Evolutionary conservation across 345 rosid species (phyloP), one percentile per base, ranked within the genome.

Genomic region (Sisymbrium altissimum): DNA sequence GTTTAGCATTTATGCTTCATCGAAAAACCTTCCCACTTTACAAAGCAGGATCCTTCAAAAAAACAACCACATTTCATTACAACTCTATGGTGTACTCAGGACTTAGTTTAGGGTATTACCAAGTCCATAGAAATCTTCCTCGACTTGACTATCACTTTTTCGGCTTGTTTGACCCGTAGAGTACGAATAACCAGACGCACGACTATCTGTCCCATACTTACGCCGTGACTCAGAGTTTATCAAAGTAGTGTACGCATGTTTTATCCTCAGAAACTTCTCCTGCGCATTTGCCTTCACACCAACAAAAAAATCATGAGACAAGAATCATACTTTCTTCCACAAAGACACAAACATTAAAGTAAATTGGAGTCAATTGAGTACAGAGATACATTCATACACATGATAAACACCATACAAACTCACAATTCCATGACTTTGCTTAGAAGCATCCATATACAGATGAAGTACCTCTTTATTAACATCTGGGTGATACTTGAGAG

Each of bases 401-500:
- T 65, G 44, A 17, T 18, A 10, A 14, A 7, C 17, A 66, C 27
- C 59, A 66, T 9, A 57, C 15, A 56, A 18, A 35, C 7, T 33
- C 40, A 5, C 50, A 45, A 13, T 12, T 27, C 57, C 50, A 70
- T 43, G 21, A 29, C 29, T 23, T 33, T 39, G 44, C 35, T n/a
- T 13, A 55, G 18, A 39, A 52, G 45, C 46, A 72, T 39, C 25
- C 45, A 35, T 2, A 71, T 17, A 17, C 12, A 64, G n/a, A 72
- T n/a, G 46, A 70, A 17, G 13, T 72, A 87, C 97, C 97, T 88
- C 89, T 78, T 91, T 91, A 74, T 95, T 95, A 64, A 95, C 96
- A 79, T 95, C 97, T 65, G 99, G 97, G 68, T 95, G 97, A 76
- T 80, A 91, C 84, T 87, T 91, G 67, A 95, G 80, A 80, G 99